Evolutionary conservation across 2,329 filamentous ascomycete species (phyloP).

Genomic region (Fusarium sp.): DNA sequence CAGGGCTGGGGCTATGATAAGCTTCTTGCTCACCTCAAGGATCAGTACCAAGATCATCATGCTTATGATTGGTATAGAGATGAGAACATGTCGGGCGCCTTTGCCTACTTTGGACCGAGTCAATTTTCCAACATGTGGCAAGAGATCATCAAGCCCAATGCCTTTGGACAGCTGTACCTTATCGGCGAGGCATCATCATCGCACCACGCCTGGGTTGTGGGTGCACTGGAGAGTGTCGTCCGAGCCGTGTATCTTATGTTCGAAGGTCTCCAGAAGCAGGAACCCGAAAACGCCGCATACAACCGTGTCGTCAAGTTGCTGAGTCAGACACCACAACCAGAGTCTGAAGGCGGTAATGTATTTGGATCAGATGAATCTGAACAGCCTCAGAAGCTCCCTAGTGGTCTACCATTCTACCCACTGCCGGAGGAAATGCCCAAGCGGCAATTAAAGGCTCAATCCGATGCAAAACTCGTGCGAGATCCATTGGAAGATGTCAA

Average conservation of each 20-base stretch:
- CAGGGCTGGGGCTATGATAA: background rate
- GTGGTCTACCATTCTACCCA: background rate
- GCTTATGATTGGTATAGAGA: conserved; percentile 41
- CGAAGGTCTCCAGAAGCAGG: conserved; percentile 9
- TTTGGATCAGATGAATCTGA: background rate
- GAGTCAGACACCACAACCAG: background rate
- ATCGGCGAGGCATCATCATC: conserved; percentile 39
- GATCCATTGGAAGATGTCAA: conserved; percentile 1
- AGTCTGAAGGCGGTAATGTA: background rate
- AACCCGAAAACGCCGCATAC: background rate
- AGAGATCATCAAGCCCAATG: conserved; percentile 42
- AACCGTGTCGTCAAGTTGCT: background rate
- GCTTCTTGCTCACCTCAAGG: background rate
- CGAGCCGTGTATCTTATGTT: conserved; percentile 34
- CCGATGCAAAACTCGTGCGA: background rate
- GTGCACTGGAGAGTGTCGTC: conserved; percentile 38
- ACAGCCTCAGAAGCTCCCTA: background rate
- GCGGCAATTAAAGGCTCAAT: background rate
- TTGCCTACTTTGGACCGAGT: conserved; percentile 37
- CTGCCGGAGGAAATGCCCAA: conserved; percentile 2
- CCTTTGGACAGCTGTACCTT: conserved; percentile 36
- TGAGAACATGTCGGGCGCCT: conserved; percentile 40
- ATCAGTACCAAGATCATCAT: conserved; percentile 32
- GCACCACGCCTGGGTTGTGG: conserved; percentile 41
- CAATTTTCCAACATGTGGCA: conserved; percentile 45